Evolutionary conservation across 768 basidiomycete genomes (phyloP).

Genomic region (Lactarius hatsudake): DNA sequence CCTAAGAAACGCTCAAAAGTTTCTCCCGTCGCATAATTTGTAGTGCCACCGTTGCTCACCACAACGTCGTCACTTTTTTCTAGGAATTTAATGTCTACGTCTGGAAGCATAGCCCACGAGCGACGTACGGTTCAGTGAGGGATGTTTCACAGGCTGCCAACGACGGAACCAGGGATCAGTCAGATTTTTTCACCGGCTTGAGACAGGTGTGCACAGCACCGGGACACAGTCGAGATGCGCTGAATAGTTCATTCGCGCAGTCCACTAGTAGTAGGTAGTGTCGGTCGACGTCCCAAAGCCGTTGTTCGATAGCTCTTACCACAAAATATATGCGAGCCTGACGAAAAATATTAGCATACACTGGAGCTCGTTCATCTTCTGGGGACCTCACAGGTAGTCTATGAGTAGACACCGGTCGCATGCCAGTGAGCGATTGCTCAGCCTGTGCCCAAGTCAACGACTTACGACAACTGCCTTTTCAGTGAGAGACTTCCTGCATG

Average conservation of each 20-base stretch:
- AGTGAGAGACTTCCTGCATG: constrained; percentile 60
- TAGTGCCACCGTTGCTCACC: constrained; percentile 25
- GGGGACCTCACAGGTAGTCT: constrained; percentile 54
- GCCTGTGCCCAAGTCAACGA: neutral
- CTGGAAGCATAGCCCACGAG: constrained; percentile 10
- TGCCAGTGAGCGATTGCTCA: neutral
- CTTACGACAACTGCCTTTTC: constrained; percentile 87
- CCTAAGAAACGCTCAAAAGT: constrained; percentile 40
- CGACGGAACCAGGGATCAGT: neutral
- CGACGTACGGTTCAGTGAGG: constrained; percentile 69
- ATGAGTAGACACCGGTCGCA: constrained; percentile 26
- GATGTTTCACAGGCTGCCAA: constrained; percentile 75
- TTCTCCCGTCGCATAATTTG: neutral
- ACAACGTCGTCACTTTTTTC: constrained; percentile 34
- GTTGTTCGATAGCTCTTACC: constrained; percentile 37
- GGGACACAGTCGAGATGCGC: constrained; percentile 72
- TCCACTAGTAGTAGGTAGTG: constrained; percentile 48
- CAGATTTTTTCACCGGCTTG: constrained; percentile 11
- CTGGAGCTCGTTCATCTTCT: neutral
- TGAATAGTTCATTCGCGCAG: constrained; percentile 84
- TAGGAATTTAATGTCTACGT: neutral
- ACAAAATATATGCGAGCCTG: constrained; percentile 88
- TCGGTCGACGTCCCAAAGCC: neutral
- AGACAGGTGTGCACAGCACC: constrained; percentile 39
- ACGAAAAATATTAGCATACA: constrained; percentile 10